Evolutionary conservation across 2,329 filamentous ascomycete species (phyloP).

Genomic region (Phialophora macrospora): DNA sequence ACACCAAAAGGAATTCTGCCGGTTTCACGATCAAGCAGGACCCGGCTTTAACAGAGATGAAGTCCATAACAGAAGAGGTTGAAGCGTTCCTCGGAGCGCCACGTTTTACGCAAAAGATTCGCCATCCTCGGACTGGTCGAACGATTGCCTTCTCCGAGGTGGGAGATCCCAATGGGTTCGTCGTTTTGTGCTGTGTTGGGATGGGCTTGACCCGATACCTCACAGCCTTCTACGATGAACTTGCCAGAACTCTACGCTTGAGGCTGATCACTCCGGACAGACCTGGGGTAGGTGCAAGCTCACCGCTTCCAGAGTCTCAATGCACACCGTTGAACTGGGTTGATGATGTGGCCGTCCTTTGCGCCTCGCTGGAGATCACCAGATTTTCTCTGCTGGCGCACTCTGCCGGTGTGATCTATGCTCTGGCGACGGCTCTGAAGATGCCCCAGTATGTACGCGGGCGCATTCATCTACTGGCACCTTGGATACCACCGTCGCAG

Average conservation of each 20-base stretch:
- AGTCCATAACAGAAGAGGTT: constrained; percentile 88
- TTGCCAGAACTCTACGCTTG: constrained; percentile 84
- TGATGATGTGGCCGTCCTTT: constrained; percentile 90
- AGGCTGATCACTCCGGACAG: constrained; percentile 92
- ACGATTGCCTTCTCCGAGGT: constrained; percentile 96
- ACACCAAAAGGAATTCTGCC: constrained; percentile 27
- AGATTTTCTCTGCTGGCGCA: constrained; percentile 97
- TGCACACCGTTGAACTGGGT: constrained; percentile 93
- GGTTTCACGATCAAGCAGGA: constrained; percentile 22
- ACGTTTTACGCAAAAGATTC: constrained; percentile 83
- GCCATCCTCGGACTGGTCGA: constrained; percentile 82
- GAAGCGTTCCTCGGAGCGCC: constrained; percentile 82
- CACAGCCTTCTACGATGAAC: constrained; percentile 95
- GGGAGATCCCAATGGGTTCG: constrained; percentile 86
- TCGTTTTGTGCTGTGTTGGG: constrained; percentile 94
- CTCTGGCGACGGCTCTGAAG: constrained; percentile 87
- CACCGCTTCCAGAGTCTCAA: constrained; percentile 78
- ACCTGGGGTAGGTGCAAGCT: constrained; percentile 91
- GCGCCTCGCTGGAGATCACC: constrained; percentile 85
- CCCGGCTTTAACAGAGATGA: constrained; percentile 61
- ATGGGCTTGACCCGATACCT: constrained; percentile 97
- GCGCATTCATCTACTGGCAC: constrained; percentile 89
- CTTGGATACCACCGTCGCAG: constrained; percentile 96
- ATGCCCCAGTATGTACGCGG: constrained; percentile 97
- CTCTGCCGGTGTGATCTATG: constrained; percentile 97